Evolutionary conservation across 176 grass and related monocot genomes (phyloP), one percentile per base, ranked within the genome.

Genomic region (Oryza meyeriana): DNA sequence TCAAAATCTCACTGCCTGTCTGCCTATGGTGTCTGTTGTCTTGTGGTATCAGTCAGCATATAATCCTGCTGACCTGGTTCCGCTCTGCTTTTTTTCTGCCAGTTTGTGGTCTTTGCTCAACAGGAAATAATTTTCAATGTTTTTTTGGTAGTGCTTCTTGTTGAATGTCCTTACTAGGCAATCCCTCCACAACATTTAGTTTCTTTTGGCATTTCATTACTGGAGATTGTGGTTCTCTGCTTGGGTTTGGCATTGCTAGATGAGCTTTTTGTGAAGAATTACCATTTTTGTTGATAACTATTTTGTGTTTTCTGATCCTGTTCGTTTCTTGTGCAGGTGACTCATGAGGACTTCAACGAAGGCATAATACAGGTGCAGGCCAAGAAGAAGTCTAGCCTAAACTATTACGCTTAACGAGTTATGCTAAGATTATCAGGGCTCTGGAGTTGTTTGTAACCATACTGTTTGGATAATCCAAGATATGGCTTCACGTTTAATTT

Each of bases 341-440:
- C 86, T 6, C 94, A 94, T 8, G 94, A 97, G 45, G 94, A 97
- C 75, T 97, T 97, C 78, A 92, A 92, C 27, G 92, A 97, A 83
- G 94, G 94, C 64, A 94, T 97, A 42, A 76, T 94, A 28, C 94
- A 97, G 81, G 90, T 97, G 38, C 92, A 97, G 72, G 90, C 90
- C 20, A 97, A 97, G 84, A 97, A 97, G 75, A 97, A 97, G 74
- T 81, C 92, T 27, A 91, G 92, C 83, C 87, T 97, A 68, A 94
- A 97, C 71, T 97, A 94, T 72, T 97, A 97, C 83, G 94, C 94
- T 81, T 97, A 87, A 79, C 16, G 41, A 61, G 4, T 48, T 87
- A 69, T 58, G 48, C 38, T 25, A 26, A 61, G 69, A 50, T 29
- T 14, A 24, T 27, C 6, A 62, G 62, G 4, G 79, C n/a, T 10